A percentile compares a stretch with the other conserved stretches of the same genome.
These are phyloP conservation scores for Aspergillus oerlinghausenensis DNA, from an alignment of 2,329 filamentous ascomycete species.

Conservation along the genomic window DNA sequence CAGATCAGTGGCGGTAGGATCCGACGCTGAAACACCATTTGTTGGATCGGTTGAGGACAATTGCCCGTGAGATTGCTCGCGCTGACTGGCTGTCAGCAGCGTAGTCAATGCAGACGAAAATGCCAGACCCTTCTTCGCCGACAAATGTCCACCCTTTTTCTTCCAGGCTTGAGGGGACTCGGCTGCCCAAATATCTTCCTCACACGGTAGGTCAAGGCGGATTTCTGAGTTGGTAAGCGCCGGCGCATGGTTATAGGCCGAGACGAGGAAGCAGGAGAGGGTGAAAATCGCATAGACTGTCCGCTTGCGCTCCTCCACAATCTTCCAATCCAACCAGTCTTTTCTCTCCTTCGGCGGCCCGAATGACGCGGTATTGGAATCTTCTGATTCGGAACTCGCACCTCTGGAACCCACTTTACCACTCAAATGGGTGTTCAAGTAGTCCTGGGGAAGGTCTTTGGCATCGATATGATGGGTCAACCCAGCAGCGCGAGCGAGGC, in stretches of 20 bases:
- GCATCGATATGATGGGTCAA: slow-evolving; percentile 51
- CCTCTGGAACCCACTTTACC: slow-evolving; percentile 43
- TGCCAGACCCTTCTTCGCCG: slow-evolving; percentile 65
- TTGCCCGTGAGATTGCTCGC: slow-evolving; percentile 45
- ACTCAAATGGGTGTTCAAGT: slow-evolving; percentile 50
- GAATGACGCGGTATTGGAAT: slow-evolving; percentile 34
- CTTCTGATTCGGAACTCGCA: slow-evolving; percentile 33
- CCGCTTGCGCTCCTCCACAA: slow-evolving; percentile 82
- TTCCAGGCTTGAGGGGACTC: slow-evolving; percentile 79
- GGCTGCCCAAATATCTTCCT: slow-evolving; percentile 85
- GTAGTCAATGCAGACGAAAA: slow-evolving; percentile 80
- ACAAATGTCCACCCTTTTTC: slow-evolving; percentile 67
- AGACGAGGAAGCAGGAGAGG: slow-evolving; percentile 83
- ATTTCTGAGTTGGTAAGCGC: slow-evolving; percentile 93
- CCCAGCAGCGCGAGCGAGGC: slow-evolving; percentile 83
- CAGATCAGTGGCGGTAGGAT: slow-evolving; percentile 58
- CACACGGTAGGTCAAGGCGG: slow-evolving; percentile 79
- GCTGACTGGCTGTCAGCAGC: slow-evolving; percentile 72
- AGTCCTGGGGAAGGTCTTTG: slow-evolving; percentile 33
- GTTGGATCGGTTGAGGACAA: slow-evolving; percentile 39
- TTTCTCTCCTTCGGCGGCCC: slow-evolving; percentile 33
- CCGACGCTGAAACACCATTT: slow-evolving; percentile 43
- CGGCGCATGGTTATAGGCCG: slow-evolving; percentile 88
- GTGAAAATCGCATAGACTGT: slow-evolving; percentile 89
- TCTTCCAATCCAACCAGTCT: slow-evolving; percentile 88